Evolutionary conservation across 148 eudicot genomes (phyloP).

Genomic region (Linanthus parryae): DNA sequence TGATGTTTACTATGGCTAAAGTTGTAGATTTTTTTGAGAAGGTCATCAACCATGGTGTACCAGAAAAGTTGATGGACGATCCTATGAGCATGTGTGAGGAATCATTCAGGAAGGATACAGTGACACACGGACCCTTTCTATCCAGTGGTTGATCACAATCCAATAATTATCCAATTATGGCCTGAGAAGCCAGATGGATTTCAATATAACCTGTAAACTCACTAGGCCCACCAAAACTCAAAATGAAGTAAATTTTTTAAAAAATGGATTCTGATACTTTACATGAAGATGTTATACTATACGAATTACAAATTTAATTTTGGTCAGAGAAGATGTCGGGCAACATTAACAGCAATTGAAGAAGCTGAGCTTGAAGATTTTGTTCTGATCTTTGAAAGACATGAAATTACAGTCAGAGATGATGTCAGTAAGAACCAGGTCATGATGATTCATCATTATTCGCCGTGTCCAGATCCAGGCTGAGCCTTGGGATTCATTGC

Average conservation of each 20-base stretch:
- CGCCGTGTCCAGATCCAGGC: background rate
- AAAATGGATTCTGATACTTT: no score
- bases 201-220: background rate
- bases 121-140: no score
- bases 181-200: slow-evolving; percentile 1
- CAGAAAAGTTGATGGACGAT: background rate
- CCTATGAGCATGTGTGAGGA: background rate
- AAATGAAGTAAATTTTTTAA: background rate
- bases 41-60: background rate
- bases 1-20: no score
- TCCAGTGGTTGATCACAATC: no score
- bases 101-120: slow-evolving; percentile 1
- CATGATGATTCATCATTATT: background rate
- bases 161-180: no score
- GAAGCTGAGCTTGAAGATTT: background rate
- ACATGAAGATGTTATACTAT: no score
- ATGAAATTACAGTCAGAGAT: background rate
- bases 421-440: background rate
- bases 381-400: slow-evolving; percentile 3
- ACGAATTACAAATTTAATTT: no score
- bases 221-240: no score
- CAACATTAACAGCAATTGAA: background rate
- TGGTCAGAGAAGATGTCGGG: background rate
- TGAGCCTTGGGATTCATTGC: slow-evolving; percentile 2
- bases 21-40: no score